Evolutionary conservation across 805 yeast genomes (phyloP), one percentile per base, ranked within the genome.

Genomic region (Teunomyces panamensis): DNA sequence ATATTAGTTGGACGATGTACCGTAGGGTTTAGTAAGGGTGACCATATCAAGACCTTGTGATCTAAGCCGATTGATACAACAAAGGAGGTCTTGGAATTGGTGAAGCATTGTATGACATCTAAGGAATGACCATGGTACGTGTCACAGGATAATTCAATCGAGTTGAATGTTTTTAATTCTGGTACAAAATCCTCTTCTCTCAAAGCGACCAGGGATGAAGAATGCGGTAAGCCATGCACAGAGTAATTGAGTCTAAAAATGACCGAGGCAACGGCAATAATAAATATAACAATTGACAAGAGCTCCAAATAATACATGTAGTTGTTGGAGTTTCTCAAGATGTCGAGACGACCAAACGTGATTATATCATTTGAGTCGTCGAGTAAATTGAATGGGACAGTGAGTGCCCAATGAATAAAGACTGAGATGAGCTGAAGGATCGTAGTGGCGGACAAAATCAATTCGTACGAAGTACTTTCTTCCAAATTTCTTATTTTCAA

Each of bases 61-160:
- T 88, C 95, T 58, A 89, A 68, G 3, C 91, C 92, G 26, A 85
- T 77, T 1, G 87, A 76, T 0, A 87, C 81, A 20, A 87, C 73
- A 56, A 86, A 84, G 2, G 89, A 82, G 45, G 81, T 74, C 10
- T 78, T 68, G 16, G 74, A 63, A 10, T 87, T 83, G 0, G 89
- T 77, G n/a, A 74, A 66, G 9, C 86, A 68, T 48, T 75, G 76
- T 30, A 85, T 73, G 3, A 87, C 74, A 60, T 89, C 96, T 43
- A 87, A 67, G 20, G 71, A 65, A 60, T 84, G 91, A 4, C 82
- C 83, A 27, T 68, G 63, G 27, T 67, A 47, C 43, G 60, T 59
- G 3, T 65, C 51, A 6, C 54, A 43, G 13, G 41, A 8, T 35
- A 69, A 53, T 30, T 68, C 68, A 39, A 72, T 63, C 14, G 57